Base-by-base conservation (phyloP, 805 yeast genomes). In the Saccharomycopsis javanensis region DNA sequence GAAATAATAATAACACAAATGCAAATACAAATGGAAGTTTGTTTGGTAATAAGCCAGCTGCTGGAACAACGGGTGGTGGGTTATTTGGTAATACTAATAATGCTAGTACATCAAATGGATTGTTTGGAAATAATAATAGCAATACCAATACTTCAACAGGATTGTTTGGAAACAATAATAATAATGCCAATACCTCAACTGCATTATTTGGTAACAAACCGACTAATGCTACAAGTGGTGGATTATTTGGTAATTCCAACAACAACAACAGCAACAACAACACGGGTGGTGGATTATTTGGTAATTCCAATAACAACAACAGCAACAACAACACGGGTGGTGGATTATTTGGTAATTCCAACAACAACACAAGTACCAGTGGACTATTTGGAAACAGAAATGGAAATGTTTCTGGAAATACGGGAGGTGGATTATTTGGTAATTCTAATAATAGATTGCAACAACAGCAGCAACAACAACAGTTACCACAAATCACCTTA, bases 401-500 rank as follows among this genome's bases (percentile, higher is more conserved):
- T 65, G 35, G 48, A 20, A 52, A 65, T 25, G 11, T 37, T 8
- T 28, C 23, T 28, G 48, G 23, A 18, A 37, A 66, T 20, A 48
- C 67, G 33, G 71, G 72, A 13, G 65, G 50, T 51, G 68, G 60
- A 3, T 63, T 72, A 33, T 75, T 76, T 64, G 76, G 75, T 3
- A 61, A 56, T 33, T 64, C 58, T 28, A 64, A 54, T 53, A 54
- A 50, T 51, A 56, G 54, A 15, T 64, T 60, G 55, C 65, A 62
- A 55, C 67, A 58, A n/a, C 51, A 53, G 15, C 71, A 69, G 25
- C 69, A 63, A 55, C 70, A 67, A 50, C 75, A 73, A 45, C 76
- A 73, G 34, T 71, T 72, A 55, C 75, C 77, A 4, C 79, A 73
- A 53, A 72, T 87, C 50, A 84, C 86, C 10, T 82, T 90, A 13